Evolutionary conservation across 257 asterid genomes (phyloP), one percentile per base, ranked within the genome.

Genomic region (Apocynum venetum): DNA sequence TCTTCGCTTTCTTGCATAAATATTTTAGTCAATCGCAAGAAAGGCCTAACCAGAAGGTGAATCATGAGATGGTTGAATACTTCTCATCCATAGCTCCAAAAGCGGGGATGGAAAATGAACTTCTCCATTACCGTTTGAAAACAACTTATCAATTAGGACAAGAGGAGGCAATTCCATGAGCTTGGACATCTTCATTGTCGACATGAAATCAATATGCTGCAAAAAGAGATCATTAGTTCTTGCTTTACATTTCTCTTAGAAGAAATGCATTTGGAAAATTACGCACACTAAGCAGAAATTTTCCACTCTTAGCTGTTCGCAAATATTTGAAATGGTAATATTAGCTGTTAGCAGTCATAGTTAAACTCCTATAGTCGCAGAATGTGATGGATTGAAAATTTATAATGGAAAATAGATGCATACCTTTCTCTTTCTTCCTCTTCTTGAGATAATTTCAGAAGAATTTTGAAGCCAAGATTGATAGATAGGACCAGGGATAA

Each of bases 381-480:
- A 55, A 3, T 36, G 49, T 8, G 25, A 40, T 2, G 0, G 11
- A 40, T 66, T 66, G n/a, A 40, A 66, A 64, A 36, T 57, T 9
- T 48, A 10, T 8, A 66, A 4, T 38, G 60, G 25, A 59, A 74
- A 31, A 64, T 56, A 67, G 79, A 36, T 75, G 71, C 77, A 60
- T 78, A 89, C 97, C 89, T 87, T 85, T 70, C 85, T 81, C 77
- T 83, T 88, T 85, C 86, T 86, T 76, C 85, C 88, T 86, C 92
- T 83, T 75, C 83, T 82, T 72, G 91, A 80, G 81, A 84, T 73
- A 69, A 91, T 81, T 80, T 89, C 94, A 71, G 93, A 85, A 71
- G 92, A 66, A 81, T 82, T 74, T 71, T 80, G 87, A 74, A 95
- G 98, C 99, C 99, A 95, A 65, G 89, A 83, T 80, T 93, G 96